Evolutionary conservation across 1,139 yeast genomes (phyloP).

Genomic region (Geotrichum histeridarum): DNA sequence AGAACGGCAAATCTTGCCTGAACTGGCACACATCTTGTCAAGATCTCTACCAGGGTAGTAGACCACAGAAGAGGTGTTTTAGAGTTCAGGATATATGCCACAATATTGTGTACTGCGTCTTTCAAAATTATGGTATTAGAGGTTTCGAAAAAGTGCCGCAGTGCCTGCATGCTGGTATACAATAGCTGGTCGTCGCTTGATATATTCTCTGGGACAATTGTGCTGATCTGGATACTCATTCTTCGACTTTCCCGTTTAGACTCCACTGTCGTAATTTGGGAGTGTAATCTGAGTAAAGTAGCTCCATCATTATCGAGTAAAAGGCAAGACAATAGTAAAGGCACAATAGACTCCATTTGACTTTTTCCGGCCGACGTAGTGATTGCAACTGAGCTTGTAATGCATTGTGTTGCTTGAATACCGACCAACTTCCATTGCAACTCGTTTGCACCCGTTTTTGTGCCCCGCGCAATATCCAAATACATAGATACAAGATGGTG

Average conservation of each 20-base stretch:
- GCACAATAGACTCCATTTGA: slow-evolving; percentile 42
- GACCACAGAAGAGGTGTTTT: slow-evolving; percentile 9
- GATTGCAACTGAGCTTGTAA: slow-evolving; percentile 44
- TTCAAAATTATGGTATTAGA: slow-evolving; percentile 37
- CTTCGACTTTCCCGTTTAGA: slow-evolving; percentile 6
- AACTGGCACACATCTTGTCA: slow-evolving; percentile 69
- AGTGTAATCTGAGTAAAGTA: slow-evolving; percentile 21
- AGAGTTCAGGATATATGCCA: slow-evolving; percentile 29
- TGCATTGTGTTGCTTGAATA: slow-evolving; percentile 43
- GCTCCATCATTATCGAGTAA: slow-evolving; percentile 19
- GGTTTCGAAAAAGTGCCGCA: slow-evolving; percentile 41
- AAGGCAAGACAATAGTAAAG: slow-evolving; percentile 39
- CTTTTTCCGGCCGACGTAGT: slow-evolving; percentile 39
- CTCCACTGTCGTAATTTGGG: slow-evolving; percentile 14
- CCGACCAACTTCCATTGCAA: slow-evolving; percentile 49
- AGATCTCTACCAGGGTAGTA: slow-evolving; percentile 6
- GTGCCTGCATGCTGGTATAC: slow-evolving; percentile 29
- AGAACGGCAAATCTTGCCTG: slow-evolving; percentile 74
- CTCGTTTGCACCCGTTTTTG: slow-evolving; percentile 42
- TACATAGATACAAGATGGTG: slow-evolving; percentile 35
- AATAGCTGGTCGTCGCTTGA: slow-evolving; percentile 21
- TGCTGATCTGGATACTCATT: slow-evolving; percentile 3
- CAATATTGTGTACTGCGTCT: slow-evolving; percentile 35
- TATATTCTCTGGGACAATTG: slow-evolving; percentile 9
- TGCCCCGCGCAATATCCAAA: slow-evolving; percentile 23